Conservation (phyloP, 164 flowering plant species). For the Euptelea pleiosperma region DNA sequence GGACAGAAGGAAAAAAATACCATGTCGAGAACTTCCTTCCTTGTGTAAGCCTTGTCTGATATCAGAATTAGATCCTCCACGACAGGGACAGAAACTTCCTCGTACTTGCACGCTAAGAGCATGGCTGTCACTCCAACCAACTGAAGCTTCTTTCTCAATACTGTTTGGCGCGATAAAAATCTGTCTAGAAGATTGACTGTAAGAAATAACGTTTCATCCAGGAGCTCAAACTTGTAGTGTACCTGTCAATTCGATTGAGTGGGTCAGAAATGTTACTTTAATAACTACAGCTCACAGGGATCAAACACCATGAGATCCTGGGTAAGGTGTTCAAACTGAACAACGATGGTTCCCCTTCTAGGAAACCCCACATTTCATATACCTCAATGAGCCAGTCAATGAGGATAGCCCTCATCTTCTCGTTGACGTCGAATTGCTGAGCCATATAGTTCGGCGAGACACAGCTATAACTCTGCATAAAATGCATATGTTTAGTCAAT, state of each 20-base stretch:
- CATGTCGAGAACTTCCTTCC: conserved; percentile 81
- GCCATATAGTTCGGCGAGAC: conserved; percentile 65
- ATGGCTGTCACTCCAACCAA: conserved; percentile 85
- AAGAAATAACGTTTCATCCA: conserved; percentile 79
- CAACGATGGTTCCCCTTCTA: background rate
- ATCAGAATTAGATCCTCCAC: conserved; percentile 79
- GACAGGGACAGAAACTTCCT: conserved; percentile 81
- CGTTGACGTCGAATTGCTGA: conserved; percentile 69
- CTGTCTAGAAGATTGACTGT: conserved; percentile 78
- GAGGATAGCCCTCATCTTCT: conserved; percentile 83
- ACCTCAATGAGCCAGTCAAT: conserved; percentile 99
- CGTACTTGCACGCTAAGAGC: conserved; percentile 92
- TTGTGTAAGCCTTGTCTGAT: conserved; percentile 73
- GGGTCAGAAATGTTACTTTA: background rate
- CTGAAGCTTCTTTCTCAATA: conserved; percentile 79
- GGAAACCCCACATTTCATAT: conserved; percentile 2
- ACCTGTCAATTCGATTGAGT: conserved; percentile 41
- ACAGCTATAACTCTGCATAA: conserved; percentile 49
- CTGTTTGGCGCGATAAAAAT: conserved; percentile 55
- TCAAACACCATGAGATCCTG: too few relatives aligned
- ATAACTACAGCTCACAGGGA: background rate
- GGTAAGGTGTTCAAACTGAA: background rate
- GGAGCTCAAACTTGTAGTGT: conserved; percentile 81
- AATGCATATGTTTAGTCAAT: background rate
- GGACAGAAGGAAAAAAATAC: conserved; percentile 26